phyloP scores from a whole-genome alignment of 345 rosid genomes.

The Ricinus communis region DNA sequence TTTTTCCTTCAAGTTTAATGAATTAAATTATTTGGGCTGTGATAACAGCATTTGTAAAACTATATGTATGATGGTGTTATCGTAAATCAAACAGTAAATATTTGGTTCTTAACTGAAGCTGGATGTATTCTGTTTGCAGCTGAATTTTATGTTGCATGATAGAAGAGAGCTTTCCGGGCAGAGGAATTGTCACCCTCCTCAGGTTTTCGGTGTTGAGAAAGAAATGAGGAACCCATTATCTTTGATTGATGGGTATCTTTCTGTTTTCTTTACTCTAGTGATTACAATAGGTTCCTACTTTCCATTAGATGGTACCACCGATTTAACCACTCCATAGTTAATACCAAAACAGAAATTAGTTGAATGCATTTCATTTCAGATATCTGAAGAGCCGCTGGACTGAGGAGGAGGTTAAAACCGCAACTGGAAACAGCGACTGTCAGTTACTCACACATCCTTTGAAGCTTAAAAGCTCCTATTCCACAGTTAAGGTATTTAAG shows the following conservation, averaged over 20 bases:
- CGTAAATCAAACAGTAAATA: no score
- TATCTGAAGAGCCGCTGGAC: constrained; percentile 50
- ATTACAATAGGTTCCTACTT: no score
- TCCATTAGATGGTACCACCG: no score
- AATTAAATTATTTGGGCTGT: background rate
- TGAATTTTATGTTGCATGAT: constrained; percentile 55
- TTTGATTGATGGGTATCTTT: constrained; percentile 43
- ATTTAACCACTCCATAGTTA: no score
- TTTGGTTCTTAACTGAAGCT: constrained; percentile 12
- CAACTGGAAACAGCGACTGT: constrained; percentile 49
- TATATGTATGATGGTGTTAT: no score
- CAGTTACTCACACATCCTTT: constrained; percentile 55
- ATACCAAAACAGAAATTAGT: background rate
- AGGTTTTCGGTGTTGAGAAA: constrained; percentile 48
- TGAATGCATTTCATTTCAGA: constrained; percentile 37
- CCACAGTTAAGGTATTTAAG: constrained; percentile 47
- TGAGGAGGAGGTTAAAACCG: constrained; percentile 51
- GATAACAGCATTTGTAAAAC: background rate
- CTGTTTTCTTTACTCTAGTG: background rate
- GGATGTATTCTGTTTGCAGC: constrained; percentile 42
- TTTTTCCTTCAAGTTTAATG: background rate
- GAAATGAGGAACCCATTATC: constrained; percentile 32
- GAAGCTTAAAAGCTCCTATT: constrained; percentile 68
- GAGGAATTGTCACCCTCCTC: constrained; percentile 57
- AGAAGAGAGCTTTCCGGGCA: constrained; percentile 75